A percentile compares a stretch with the other conserved stretches of the same genome.
Conservation (phyloP, 768 basidiomycete species). For the Roridomyces roridus region DNA sequence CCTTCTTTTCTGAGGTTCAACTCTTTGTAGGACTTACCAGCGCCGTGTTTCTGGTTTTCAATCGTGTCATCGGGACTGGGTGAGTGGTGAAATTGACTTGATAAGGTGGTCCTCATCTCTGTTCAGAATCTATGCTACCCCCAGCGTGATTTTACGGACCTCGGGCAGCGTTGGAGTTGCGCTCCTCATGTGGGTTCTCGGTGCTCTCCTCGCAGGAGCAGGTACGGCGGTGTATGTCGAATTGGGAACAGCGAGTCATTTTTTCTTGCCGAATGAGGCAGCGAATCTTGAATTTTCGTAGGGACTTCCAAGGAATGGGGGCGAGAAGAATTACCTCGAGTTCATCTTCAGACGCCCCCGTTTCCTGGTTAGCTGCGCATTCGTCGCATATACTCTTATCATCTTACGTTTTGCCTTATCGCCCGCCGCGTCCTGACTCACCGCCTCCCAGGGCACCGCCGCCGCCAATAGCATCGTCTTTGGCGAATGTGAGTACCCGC, state of each 20-base stretch:
- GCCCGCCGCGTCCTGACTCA: background rate
- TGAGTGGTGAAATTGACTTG: constrained; percentile 30
- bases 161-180: constrained; percentile 76
- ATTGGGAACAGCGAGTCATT: constrained; percentile 63
- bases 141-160: constrained; percentile 67
- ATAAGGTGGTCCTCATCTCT: background rate
- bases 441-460: constrained; percentile 52
- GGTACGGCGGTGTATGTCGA: constrained; percentile 80
- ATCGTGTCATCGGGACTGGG: constrained; percentile 80
- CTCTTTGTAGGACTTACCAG: constrained; percentile 50
- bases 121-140: constrained; percentile 71
- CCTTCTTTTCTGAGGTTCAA: constrained; percentile 8
- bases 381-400: constrained; percentile 61
- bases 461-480: constrained; percentile 70
- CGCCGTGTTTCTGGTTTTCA: constrained; percentile 73
- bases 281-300: constrained; percentile 25
- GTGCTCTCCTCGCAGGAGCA: constrained; percentile 65
- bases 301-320: constrained; percentile 75
- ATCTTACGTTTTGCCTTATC: constrained; percentile 44
- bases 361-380: constrained; percentile 66
- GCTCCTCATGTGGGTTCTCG: constrained; percentile 74
- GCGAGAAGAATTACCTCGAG: constrained; percentile 80
- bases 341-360: constrained; percentile 69
- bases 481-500: constrained; percentile 65
- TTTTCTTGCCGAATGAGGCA: background rate